Base-by-base conservation (phyloP, 345 rosid genomes). In the Microcos paniculata region DNA sequence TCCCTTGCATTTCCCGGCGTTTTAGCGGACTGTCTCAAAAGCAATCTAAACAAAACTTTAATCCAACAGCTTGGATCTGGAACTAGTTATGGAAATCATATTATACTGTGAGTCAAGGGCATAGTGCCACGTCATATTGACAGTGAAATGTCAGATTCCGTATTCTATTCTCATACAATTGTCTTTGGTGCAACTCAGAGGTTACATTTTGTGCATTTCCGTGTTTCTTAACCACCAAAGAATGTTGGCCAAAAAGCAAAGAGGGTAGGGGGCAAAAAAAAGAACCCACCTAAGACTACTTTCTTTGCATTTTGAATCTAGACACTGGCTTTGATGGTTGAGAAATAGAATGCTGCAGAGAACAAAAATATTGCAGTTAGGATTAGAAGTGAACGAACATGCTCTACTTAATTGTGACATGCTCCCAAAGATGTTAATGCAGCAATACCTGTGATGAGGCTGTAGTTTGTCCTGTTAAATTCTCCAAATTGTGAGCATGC, bases 261-360 rank as follows among this genome's bases (percentile, higher is more conserved):
- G 6, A 35, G 4, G 40, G n/a, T n/a, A n/a, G n/a, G n/a, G n/a
- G n/a, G n/a, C n/a, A 35, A 35, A 35, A 35, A 35, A 35, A 35
- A 35, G 5, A 35, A 35, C 40, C 16, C 15, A 57, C 15, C 1
- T 5, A n/a, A 52, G 63, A 46, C 88, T 95, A 89, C 64, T 78
- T 86, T 78, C 96, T 88, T 74, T 81, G 90, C 87, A 88, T 82
- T 86, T 85, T 93, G 85, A 93, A 95, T 85, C 94, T 89, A 70
- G 99, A 95, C 71, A 90, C 79, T 8, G 90, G 97, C 81, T 83
- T 91, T 15, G 94, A 83, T 69, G 94, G 87, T 73, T 89, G 88
- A 40, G 88, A 78, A 74, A 51, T 71, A 46, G 87, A 77, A 67
- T 79, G 70, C 96, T 90, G 87, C 81, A 72, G 75, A 49, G 53